Evolutionary conservation across 148 eudicot species (phyloP).

Genomic region (Silene conica): DNA sequence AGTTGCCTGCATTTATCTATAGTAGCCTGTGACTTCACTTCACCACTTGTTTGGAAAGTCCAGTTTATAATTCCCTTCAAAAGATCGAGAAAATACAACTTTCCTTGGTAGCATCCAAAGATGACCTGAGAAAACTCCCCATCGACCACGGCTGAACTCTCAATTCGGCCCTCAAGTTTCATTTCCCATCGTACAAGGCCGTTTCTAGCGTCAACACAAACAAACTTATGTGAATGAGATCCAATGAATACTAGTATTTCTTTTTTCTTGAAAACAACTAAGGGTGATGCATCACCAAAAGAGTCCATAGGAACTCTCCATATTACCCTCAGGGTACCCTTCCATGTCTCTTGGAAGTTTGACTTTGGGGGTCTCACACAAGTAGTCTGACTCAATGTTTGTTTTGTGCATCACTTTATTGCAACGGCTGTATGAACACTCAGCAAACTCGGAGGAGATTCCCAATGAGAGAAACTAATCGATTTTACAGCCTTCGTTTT

Average conservation of each 20-base stretch:
- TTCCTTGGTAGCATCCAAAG: constrained; percentile 90
- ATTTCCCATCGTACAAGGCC: constrained; percentile 66
- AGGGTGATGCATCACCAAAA: constrained; percentile 94
- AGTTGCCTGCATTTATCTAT: constrained; percentile 62
- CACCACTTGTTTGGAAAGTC: constrained; percentile 79
- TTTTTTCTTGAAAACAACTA: constrained; percentile 46
- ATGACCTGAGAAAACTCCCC: constrained; percentile 75
- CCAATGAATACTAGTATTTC: constrained; percentile 60
- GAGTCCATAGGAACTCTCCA: constrained; percentile 84
- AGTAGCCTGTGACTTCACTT: constrained; percentile 80
- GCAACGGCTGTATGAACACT: constrained; percentile 58
- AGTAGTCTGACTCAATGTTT: constrained; percentile 21
- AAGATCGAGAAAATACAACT: constrained; percentile 69
- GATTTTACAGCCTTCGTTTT: constrained; percentile 23
- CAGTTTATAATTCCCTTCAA: constrained; percentile 53
- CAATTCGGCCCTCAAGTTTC: constrained; percentile 66
- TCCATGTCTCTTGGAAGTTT: constrained; percentile 39
- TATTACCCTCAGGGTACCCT: constrained; percentile 40
- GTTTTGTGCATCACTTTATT: constrained; percentile 41
- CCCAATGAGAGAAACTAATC: constrained; percentile 37
- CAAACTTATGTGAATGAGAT: constrained; percentile 74
- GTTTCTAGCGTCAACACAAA: constrained; percentile 69
- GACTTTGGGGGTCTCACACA: constrained; percentile 28
- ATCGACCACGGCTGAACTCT: constrained; percentile 69
- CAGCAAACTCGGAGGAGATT: constrained; percentile 20